A percentile compares a stretch with the other conserved stretches of the same genome.
These are phyloP conservation scores for Erucastrum elatum DNA, from an alignment of 345 rosid genomes.

Conservation along the genomic window DNA sequence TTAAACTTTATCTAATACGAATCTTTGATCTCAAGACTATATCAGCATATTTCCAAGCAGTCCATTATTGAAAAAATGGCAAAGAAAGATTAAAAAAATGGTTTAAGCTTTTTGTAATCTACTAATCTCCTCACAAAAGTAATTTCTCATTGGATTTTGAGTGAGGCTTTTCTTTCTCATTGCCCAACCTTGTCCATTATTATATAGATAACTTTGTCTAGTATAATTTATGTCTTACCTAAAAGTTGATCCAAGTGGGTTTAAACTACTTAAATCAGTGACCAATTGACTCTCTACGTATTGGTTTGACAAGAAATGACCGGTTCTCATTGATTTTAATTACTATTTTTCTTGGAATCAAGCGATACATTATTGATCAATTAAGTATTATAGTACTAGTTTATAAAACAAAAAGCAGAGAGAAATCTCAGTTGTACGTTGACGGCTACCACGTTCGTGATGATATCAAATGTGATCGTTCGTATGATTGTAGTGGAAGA, in stretches of 20 bases:
- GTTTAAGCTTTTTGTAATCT: constrained; percentile 22
- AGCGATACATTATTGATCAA: constrained; percentile 29
- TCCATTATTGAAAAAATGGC: constrained; percentile 28
- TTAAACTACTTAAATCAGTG: background rate
- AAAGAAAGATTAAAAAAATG: constrained; percentile 15
- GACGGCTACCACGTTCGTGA: constrained; percentile 38
- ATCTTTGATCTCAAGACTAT: constrained; percentile 4
- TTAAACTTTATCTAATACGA: constrained; percentile 18
- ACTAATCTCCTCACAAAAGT: constrained; percentile 18
- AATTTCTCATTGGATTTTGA: constrained; percentile 26
- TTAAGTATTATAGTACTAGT: background rate
- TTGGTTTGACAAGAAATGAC: constrained; percentile 36
- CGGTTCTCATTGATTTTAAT: constrained; percentile 12
- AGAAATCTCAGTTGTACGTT: constrained; percentile 30
- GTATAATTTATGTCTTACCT: constrained; percentile 20
- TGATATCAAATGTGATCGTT: constrained; percentile 27
- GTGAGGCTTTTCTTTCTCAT: constrained; percentile 14
- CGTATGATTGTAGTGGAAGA: constrained; percentile 28
- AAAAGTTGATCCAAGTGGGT: constrained; percentile 32
- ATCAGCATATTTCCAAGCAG: constrained; percentile 20
- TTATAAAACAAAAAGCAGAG: background rate
- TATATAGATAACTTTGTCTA: background rate
- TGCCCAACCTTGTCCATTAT: constrained; percentile 16
- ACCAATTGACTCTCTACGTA: constrained; percentile 39
- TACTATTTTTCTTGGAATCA: constrained; percentile 15